phyloP scores from a whole-genome alignment of 176 grass and related monocot species.

The Oryza glaberrima region DNA sequence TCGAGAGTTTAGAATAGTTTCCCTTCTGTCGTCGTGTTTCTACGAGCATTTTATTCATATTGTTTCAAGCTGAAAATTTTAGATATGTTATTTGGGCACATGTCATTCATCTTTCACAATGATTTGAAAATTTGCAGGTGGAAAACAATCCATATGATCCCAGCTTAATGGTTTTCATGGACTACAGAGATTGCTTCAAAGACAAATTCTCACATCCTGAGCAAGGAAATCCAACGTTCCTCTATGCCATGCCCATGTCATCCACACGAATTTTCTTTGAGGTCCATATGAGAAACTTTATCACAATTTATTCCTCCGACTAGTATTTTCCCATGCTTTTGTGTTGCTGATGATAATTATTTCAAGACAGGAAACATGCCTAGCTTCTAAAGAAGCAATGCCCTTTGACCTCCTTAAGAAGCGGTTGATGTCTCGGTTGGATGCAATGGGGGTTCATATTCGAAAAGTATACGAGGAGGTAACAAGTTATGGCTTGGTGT shows the following conservation, averaged over 20 bases:
- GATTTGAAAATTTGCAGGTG: conserved; percentile 76
- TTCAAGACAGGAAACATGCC: conserved; percentile 85
- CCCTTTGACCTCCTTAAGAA: conserved; percentile 96
- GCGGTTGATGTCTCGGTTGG: conserved; percentile 83
- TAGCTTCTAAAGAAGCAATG: conserved; percentile 98
- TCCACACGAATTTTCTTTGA: conserved; percentile 91
- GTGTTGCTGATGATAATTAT: conserved; percentile 24
- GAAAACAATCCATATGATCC: conserved; percentile 97
- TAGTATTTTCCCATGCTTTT: background rate
- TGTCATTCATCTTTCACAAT: conserved; percentile 37
- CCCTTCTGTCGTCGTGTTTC: background rate
- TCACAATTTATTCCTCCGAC: background rate
- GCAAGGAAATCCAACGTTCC: conserved; percentile 84
- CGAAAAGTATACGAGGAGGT: conserved; percentile 88
- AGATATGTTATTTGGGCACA: background rate
- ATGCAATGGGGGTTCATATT: conserved; percentile 83
- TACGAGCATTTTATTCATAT: background rate
- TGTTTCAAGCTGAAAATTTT: background rate
- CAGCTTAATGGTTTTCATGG: conserved; percentile 99
- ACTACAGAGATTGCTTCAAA: conserved; percentile 91
- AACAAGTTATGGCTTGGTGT: conserved; percentile 19
- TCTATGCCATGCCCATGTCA: conserved; percentile 98
- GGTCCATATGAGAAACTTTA: conserved; percentile 40
- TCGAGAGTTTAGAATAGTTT: no score
- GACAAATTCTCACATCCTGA: conserved; percentile 58